A percentile compares a stretch with the other conserved stretches of the same genome.
Evolutionary conservation across 2,329 filamentous ascomycete species (phyloP).

Genomic region (Fusarium veterinarium): DNA sequence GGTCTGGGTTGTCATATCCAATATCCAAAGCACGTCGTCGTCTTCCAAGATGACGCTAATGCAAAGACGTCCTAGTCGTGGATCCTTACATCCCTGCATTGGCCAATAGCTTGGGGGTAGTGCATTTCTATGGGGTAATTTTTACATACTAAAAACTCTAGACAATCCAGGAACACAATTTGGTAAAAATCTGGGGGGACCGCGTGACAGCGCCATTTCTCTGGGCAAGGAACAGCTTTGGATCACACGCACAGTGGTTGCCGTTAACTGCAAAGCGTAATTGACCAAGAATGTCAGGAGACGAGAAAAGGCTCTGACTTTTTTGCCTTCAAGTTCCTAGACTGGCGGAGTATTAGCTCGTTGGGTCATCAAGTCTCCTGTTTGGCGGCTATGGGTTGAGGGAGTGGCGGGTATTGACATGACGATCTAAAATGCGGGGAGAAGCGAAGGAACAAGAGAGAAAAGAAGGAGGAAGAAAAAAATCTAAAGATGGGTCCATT

Average conservation of each 20-base stretch:
- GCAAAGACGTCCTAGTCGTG: conserved; percentile 2
- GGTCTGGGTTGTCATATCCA: background rate
- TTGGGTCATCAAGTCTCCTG: background rate
- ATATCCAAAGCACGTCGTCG: conserved; percentile 25
- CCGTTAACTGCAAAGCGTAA: conserved; percentile 46
- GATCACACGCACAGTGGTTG: conserved; percentile 42
- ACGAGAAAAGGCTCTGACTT: background rate
- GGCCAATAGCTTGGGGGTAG: conserved; percentile 9
- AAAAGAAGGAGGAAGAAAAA: background rate
- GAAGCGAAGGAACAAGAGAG: conserved; percentile 4
- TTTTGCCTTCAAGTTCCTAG: background rate
- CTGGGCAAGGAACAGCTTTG: conserved; percentile 1
- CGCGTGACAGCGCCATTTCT: conserved; percentile 44
- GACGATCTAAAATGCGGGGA: conserved; percentile 39
- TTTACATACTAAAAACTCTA: conserved; percentile 47
- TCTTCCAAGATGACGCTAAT: conserved; percentile 25
- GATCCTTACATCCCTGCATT: conserved; percentile 22
- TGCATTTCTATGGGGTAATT: conserved; percentile 46
- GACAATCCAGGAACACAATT: conserved; percentile 41
- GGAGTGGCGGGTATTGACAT: conserved; percentile 3
- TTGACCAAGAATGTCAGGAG: conserved; percentile 9
- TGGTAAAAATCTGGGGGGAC: conserved; percentile 30
- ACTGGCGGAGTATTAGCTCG: background rate
- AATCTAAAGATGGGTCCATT: conserved; percentile 24
- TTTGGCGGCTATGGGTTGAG: background rate